Evolutionary conservation across 2,329 filamentous ascomycete genomes (phyloP).

Genomic region (Cercospora beticola): DNA sequence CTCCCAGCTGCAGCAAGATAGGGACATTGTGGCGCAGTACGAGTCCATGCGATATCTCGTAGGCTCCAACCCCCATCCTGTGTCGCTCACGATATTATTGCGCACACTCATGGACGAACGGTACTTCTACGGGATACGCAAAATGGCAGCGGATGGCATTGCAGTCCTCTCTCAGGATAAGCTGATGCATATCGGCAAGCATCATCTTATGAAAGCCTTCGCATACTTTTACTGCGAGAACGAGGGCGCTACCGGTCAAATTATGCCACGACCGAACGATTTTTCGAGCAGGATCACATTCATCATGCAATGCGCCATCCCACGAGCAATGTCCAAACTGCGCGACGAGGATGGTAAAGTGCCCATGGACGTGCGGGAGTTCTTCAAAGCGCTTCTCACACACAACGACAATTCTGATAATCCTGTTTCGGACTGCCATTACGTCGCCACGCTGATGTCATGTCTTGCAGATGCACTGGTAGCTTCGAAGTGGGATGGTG

Average conservation of each 20-base stretch:
- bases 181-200: constrained; percentile 73
- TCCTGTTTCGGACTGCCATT: constrained; percentile 81
- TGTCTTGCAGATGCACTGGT: constrained; percentile 59
- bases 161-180: constrained; percentile 64
- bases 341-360: constrained; percentile 74
- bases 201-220: constrained; percentile 82
- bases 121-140: constrained; percentile 91
- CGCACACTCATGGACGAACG: constrained; percentile 86
- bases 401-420: constrained; percentile 96
- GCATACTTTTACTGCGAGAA: constrained; percentile 84
- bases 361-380: constrained; percentile 73
- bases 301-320: constrained; percentile 78
- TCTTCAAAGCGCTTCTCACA: constrained; percentile 83
- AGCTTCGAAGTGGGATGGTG: constrained; percentile 30
- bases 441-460: constrained; percentile 76
- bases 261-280: constrained; percentile 82
- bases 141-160: constrained; percentile 76
- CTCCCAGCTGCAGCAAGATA: constrained; percentile 93
- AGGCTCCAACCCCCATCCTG: constrained; percentile 61
- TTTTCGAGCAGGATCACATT: constrained; percentile 86
- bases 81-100: constrained; percentile 85
- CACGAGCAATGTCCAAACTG: constrained; percentile 74
- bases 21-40: constrained; percentile 86
- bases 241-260: constrained; percentile 11
- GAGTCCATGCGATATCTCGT: constrained; percentile 45